Conservation (phyloP, 768 basidiomycete species). For the Serpula lacrymans region DNA sequence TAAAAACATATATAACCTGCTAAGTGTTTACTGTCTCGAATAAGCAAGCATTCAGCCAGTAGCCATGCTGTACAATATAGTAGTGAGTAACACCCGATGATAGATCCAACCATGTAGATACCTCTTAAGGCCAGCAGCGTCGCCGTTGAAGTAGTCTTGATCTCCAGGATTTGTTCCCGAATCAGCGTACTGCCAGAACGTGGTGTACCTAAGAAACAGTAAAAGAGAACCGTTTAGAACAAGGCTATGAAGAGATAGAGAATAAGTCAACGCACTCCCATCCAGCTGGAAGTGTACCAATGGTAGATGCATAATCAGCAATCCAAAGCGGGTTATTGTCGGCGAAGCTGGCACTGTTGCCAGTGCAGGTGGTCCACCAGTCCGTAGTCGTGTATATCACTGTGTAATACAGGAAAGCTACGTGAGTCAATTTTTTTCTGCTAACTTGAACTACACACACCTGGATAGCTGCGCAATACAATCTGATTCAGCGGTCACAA, state of each 20-base stretch:
- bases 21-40: no score
- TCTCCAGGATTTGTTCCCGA: conserved; percentile 56
- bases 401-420: conserved; percentile 9
- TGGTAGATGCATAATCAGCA: conserved; percentile 45
- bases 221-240: neutral
- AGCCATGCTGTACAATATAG: no score
- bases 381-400: conserved; percentile 62
- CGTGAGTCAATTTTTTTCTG: neutral
- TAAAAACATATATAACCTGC: no score
- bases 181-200: conserved; percentile 63
- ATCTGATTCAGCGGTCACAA: neutral
- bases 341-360: conserved; percentile 49
- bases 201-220: conserved; percentile 37
- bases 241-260: neutral
- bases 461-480: conserved; percentile 33
- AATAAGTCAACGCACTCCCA: conserved; percentile 47
- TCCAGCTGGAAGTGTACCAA: conserved; percentile 57
- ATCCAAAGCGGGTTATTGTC: conserved; percentile 58
- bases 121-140: conserved; percentile 38
- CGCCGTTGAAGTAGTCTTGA: conserved; percentile 55
- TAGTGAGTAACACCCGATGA: no score
- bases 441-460: conserved; percentile 26
- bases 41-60: no score
- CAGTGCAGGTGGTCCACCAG: conserved; percentile 71
- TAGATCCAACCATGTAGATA: no score